Conservation (phyloP, 2,329 filamentous ascomycete genomes). For the Talaromyces sp. region DNA sequence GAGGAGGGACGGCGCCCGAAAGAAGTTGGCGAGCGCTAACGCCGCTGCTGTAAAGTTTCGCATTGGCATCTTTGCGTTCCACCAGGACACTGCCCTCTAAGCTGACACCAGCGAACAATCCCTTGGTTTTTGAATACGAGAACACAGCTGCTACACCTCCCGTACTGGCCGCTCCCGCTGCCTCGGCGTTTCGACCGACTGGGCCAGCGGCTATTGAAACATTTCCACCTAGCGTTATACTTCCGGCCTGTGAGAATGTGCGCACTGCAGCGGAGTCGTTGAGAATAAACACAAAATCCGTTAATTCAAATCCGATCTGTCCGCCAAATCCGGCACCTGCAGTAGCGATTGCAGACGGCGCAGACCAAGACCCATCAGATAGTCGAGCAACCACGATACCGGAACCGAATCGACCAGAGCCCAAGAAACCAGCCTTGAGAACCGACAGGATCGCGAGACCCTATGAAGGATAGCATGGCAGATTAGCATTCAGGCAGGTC, state of each 20-base stretch:
- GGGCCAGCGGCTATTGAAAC: constrained; percentile 93
- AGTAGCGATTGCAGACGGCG: constrained; percentile 46
- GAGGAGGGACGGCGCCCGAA: constrained; percentile 68
- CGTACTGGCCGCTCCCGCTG: constrained; percentile 85
- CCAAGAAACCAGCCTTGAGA: constrained; percentile 47
- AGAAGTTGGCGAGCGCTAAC: constrained; percentile 79
- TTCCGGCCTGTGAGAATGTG: constrained; percentile 88
- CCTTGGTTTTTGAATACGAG: constrained; percentile 97
- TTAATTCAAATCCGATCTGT: constrained; percentile 49
- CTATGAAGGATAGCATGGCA: constrained; percentile 22
- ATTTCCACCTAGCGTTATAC: constrained; percentile 88
- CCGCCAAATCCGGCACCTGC: constrained; percentile 48
- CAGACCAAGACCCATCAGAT: constrained; percentile 46
- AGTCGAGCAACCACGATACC: constrained; percentile 47
- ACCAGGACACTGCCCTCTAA: constrained; percentile 90
- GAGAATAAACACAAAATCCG: constrained; percentile 88
- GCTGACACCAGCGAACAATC: constrained; percentile 90
- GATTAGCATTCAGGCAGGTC: not conserved
- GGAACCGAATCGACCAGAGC: constrained; percentile 47
- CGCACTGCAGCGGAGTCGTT: constrained; percentile 87
- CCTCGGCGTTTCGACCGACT: constrained; percentile 90
- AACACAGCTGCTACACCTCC: constrained; percentile 89
- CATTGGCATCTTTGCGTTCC: constrained; percentile 92
- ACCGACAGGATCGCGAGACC: constrained; percentile 48
- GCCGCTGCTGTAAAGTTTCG: constrained; percentile 84